Evolutionary conservation across 768 basidiomycete species (phyloP).

Genomic region (Flagelloscypha sp.): DNA sequence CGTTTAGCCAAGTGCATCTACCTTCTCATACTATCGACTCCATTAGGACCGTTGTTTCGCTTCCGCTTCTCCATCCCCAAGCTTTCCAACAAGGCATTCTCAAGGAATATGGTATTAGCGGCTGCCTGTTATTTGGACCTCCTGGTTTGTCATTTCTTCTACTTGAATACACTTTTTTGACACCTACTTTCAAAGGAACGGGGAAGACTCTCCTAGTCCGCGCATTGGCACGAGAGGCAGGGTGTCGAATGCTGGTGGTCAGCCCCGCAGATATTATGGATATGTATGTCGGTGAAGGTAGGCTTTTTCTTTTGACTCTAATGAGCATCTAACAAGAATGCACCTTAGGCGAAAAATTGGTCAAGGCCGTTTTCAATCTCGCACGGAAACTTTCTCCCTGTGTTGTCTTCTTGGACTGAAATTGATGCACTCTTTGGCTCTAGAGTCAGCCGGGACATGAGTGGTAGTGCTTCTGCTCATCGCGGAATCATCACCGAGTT

Average conservation of each 20-base stretch:
- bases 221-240: slow-evolving; percentile 88
- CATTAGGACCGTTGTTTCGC: slow-evolving; percentile 82
- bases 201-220: slow-evolving; percentile 88
- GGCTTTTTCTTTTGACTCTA: too few relatives aligned
- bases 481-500: slow-evolving; percentile 86
- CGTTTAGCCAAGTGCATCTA: slow-evolving; percentile 83
- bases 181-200: too few relatives aligned
- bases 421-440: slow-evolving; percentile 91
- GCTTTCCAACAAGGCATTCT: slow-evolving; percentile 87
- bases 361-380: slow-evolving; percentile 80
- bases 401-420: slow-evolving; percentile 91
- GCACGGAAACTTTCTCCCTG: slow-evolving; percentile 83
- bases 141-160: too few relatives aligned
- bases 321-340: background rate
- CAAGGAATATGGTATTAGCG: slow-evolving; percentile 86
- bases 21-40: slow-evolving; percentile 86
- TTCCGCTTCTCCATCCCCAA: slow-evolving; percentile 78
- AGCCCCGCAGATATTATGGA: slow-evolving; percentile 95
- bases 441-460: slow-evolving; percentile 66
- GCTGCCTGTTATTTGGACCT: slow-evolving; percentile 87
- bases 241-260: slow-evolving; percentile 85
- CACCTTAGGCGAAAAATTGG: slow-evolving; percentile 66
- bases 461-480: slow-evolving; percentile 75
- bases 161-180: too few relatives aligned
- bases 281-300: slow-evolving; percentile 41